Conservation (phyloP, 805 yeast genomes). For the Lachancea waltii region DNA sequence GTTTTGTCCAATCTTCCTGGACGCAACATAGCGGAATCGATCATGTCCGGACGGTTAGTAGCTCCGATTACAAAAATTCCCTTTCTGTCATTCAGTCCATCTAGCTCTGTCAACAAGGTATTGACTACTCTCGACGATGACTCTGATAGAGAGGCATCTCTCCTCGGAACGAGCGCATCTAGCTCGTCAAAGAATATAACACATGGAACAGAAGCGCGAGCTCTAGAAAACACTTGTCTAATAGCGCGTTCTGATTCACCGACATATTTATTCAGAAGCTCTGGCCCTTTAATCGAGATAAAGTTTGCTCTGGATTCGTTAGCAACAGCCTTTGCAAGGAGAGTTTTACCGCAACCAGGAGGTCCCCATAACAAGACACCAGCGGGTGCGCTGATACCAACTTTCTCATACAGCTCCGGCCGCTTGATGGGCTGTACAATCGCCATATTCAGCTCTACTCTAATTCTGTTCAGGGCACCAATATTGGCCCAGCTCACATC, state of each 20-base stretch:
- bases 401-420: constrained; percentile 83
- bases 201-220: constrained; percentile 89
- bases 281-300: constrained; percentile 95
- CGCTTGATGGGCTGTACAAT: constrained; percentile 92
- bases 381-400: constrained; percentile 93
- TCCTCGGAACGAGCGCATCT: constrained; percentile 91
- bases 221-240: constrained; percentile 86
- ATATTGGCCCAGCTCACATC: constrained; percentile 95
- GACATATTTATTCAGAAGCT: constrained; percentile 85
- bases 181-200: constrained; percentile 93
- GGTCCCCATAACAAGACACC: constrained; percentile 99
- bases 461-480: constrained; percentile 75
- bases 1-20: constrained; percentile 96
- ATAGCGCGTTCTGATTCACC: constrained; percentile 95
- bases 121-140: constrained; percentile 91
- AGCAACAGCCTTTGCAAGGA: constrained; percentile 95
- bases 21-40: constrained; percentile 95
- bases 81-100: constrained; percentile 85
- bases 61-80: constrained; percentile 96
- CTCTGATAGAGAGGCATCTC: constrained; percentile 84
- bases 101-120: constrained; percentile 87
- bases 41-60: constrained; percentile 96
- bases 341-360: constrained; percentile 97
- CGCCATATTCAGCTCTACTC: constrained; percentile 93
- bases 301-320: constrained; percentile 95